phyloP scores from a whole-genome alignment of 1,284 basidiomycete genomes.

The Pholiota adiposa region DNA sequence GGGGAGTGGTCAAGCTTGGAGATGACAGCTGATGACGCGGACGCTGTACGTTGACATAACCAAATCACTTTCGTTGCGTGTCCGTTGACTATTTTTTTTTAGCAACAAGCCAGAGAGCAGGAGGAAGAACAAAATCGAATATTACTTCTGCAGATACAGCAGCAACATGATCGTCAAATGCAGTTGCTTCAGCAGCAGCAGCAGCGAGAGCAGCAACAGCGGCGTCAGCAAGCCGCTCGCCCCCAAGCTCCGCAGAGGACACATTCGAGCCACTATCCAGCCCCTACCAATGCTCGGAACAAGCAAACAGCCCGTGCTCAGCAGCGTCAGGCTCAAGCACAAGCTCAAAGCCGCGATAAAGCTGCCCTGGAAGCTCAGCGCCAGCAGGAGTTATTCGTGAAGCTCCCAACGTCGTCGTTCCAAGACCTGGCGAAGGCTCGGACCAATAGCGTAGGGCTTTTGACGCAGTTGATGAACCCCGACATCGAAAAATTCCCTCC shows the following conservation, averaged over 20 bases:
- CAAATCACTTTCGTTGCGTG: not conserved
- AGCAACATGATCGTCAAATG: slow-evolving; percentile 19
- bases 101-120: not conserved
- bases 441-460: slow-evolving; percentile 51
- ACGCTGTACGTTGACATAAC: slow-evolving; percentile 3
- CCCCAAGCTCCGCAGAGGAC: slow-evolving; percentile 26
- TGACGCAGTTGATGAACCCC: slow-evolving; percentile 73
- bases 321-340: slow-evolving; percentile 30
- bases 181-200: slow-evolving; percentile 6
- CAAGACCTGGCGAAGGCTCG: slow-evolving; percentile 49
- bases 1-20: slow-evolving; percentile 63
- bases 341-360: slow-evolving; percentile 29
- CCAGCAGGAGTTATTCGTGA: slow-evolving; percentile 78
- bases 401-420: slow-evolving; percentile 71
- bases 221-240: slow-evolving; percentile 21
- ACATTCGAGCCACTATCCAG: slow-evolving; percentile 28
- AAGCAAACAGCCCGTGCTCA: slow-evolving; percentile 25
- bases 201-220: slow-evolving; percentile 10
- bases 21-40: slow-evolving; percentile 40
- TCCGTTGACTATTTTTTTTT: not conserved
- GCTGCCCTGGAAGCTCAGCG: slow-evolving; percentile 47
- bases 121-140: slow-evolving; percentile 5
- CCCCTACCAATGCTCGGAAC: slow-evolving; percentile 19
- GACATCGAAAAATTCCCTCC: slow-evolving; percentile 62
- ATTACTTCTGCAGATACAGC: slow-evolving; percentile 20